A percentile compares a stretch with the other conserved stretches of the same genome.
Evolutionary conservation across 345 rosid species (phyloP).

Genomic region (Aquilaria yunnanensis): DNA sequence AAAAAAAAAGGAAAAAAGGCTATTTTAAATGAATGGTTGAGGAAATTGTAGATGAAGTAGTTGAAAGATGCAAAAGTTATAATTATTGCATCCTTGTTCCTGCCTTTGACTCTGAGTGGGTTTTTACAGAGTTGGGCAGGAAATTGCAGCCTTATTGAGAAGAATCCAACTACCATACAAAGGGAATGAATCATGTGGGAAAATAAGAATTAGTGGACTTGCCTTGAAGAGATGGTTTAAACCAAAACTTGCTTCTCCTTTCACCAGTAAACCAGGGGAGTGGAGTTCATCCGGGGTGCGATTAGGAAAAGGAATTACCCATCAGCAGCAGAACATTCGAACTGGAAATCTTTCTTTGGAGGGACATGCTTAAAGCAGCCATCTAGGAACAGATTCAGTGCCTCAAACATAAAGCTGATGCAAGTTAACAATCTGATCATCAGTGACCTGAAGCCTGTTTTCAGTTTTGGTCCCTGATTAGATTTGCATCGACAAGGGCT

Average conservation of each 20-base stretch:
- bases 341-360: constrained; percentile 53
- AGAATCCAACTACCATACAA: constrained; percentile 63
- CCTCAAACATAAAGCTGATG: too few species aligned
- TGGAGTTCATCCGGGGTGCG: constrained; percentile 37
- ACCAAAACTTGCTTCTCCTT: constrained; percentile 70
- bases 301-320: constrained; percentile 56
- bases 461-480: not conserved
- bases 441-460: not conserved
- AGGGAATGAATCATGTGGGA: constrained; percentile 68
- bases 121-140: constrained; percentile 50
- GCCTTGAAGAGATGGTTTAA: constrained; percentile 75
- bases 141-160: constrained; percentile 63
- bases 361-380: not conserved
- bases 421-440: too few species aligned
- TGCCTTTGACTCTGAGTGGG: not conserved
- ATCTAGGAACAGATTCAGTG: too few species aligned
- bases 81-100: too few species aligned
- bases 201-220: constrained; percentile 66
- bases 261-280: constrained; percentile 54
- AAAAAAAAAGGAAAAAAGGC: too few species aligned
- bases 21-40: too few species aligned
- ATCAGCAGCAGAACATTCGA: constrained; percentile 79
- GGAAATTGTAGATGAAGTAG: too few species aligned
- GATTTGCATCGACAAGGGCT: too few species aligned
- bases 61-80: too few species aligned